Conservation (phyloP, 2,329 filamentous ascomycete genomes). For the Byssochlamys sp. region DNA sequence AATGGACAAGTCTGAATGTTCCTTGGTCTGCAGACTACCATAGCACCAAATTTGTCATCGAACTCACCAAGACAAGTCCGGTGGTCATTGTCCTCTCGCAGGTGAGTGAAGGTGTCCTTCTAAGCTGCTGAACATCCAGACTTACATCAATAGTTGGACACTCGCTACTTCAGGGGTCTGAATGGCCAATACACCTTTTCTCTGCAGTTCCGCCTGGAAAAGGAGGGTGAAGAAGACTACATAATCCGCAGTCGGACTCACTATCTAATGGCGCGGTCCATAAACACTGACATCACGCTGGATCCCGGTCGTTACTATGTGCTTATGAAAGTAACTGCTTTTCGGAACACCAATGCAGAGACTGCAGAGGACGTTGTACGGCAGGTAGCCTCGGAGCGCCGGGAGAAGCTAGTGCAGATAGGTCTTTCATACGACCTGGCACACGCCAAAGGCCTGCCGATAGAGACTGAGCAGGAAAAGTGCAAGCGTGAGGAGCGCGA, state of each 20-base stretch:
- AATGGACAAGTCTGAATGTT: conserved; percentile 52
- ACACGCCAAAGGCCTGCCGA: conserved; percentile 34
- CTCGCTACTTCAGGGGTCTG: conserved; percentile 51
- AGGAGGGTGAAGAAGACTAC: conserved; percentile 51
- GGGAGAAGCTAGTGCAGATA: conserved; percentile 58
- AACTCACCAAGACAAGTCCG: conserved; percentile 42
- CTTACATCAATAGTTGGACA: conserved; percentile 37
- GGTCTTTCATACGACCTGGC: conserved; percentile 39
- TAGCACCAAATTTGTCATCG: conserved; percentile 50
- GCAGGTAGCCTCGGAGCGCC: conserved; percentile 50
- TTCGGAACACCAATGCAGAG: conserved; percentile 41
- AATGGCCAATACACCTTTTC: conserved; percentile 49
- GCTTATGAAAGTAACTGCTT: conserved; percentile 63
- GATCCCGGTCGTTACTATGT: conserved; percentile 67
- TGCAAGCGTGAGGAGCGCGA: conserved; percentile 28
- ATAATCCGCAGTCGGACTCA: conserved; percentile 48
- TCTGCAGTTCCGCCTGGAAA: conserved; percentile 51
- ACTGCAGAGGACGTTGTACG: conserved; percentile 60
- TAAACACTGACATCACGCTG: conserved; percentile 66
- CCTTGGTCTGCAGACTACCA: conserved; percentile 54
- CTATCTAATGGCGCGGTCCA: conserved; percentile 59
- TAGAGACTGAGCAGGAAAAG: conserved; percentile 30
- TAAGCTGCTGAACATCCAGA: not conserved
- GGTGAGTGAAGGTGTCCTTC: conserved; percentile 11
- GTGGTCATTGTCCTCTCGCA: conserved; percentile 52